Percentiles rank a stretch among this genome's conserved stretches.
These are phyloP conservation scores for Zygoascus tannicola DNA, from an alignment of 805 yeast species.

Conservation along the genomic window DNA sequence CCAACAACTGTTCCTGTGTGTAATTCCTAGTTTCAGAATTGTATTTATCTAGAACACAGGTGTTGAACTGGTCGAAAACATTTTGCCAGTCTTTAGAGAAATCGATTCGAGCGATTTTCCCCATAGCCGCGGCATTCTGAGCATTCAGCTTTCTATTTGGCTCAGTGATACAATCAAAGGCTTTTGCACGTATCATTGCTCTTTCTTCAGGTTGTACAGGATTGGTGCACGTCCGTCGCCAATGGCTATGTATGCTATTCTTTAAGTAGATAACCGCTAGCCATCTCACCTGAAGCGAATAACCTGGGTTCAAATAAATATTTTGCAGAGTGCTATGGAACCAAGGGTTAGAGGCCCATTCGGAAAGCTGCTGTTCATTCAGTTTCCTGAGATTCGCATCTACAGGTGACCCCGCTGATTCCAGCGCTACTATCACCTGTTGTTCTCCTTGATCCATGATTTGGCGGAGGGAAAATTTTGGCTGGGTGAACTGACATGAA, in stretches of 20 bases:
- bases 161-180: slow-evolving; percentile 56
- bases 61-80: slow-evolving; percentile 51
- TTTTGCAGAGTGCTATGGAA: slow-evolving; percentile 46
- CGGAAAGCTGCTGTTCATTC: slow-evolving; percentile 50
- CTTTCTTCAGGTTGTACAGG: slow-evolving; percentile 58
- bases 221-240: slow-evolving; percentile 48
- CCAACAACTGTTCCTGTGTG: slow-evolving; percentile 29
- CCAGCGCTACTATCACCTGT: slow-evolving; percentile 26
- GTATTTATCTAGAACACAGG: neutral
- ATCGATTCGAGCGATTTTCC: slow-evolving; percentile 71
- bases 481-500: neutral
- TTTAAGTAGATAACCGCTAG: slow-evolving; percentile 79
- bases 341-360: slow-evolving; percentile 60
- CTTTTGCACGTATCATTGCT: slow-evolving; percentile 43
- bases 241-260: slow-evolving; percentile 74
- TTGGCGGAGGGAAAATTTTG: neutral
- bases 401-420: slow-evolving; percentile 38
- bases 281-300: slow-evolving; percentile 69
- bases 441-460: slow-evolving; percentile 5
- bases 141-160: slow-evolving; percentile 63
- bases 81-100: slow-evolving; percentile 84
- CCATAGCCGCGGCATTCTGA: slow-evolving; percentile 78
- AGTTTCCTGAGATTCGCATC: slow-evolving; percentile 50
- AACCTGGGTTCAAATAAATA: slow-evolving; percentile 49
- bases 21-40: slow-evolving; percentile 29